Base-by-base conservation (phyloP, 2,329 filamentous ascomycete genomes). In the Lasiodiplodia sp. region DNA sequence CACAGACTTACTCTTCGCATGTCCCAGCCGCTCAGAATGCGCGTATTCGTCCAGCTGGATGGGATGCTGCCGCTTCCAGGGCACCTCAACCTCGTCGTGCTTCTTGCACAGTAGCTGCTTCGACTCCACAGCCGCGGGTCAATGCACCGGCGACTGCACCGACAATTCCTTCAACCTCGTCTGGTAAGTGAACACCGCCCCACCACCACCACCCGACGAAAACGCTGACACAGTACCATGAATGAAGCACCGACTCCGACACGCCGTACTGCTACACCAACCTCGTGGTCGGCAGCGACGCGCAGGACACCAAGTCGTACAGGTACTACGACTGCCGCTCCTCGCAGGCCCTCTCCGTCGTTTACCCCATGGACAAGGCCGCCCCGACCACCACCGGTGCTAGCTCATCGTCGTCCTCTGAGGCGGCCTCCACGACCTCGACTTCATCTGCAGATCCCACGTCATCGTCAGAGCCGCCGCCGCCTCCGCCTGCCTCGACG, bases 251-350 rank as follows among this genome's bases (percentile, higher is more conserved):
- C 28, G 21, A 31, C 21, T 56, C 53, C 31, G 34, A 21, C 31
- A 34, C 16, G 16, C 53, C 53, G n/a, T 56, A 56, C 18, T 56
- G 53, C 31, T 56, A 56, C 18, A 56, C 31, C 28, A 56, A 56
- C 31, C 4, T 28, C 16, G 53, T 56, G 18, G 38, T 37, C 53
- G 53, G 53, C 28, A 56, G 53, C 53, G 16, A 56, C 31, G 53
- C 53, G 3, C 28, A 56, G 5, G 53, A 56, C 28, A 37, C 53
- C 18, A 37, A 14, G 12, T 28, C 53, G 14, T 56, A 56, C 31
- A 21, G 31, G 8, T 56, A 38, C 18, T 56, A 7, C 25, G 53
- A 56, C 31, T 56, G 53, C 53, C 53, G 53, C 16, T 56, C 53
- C 31, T 56, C 53, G 16, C 53, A 56, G 16, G 53, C 53, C 16